phyloP scores from a whole-genome alignment of 1,284 basidiomycete species.

The Nidula niveotomentosa region DNA sequence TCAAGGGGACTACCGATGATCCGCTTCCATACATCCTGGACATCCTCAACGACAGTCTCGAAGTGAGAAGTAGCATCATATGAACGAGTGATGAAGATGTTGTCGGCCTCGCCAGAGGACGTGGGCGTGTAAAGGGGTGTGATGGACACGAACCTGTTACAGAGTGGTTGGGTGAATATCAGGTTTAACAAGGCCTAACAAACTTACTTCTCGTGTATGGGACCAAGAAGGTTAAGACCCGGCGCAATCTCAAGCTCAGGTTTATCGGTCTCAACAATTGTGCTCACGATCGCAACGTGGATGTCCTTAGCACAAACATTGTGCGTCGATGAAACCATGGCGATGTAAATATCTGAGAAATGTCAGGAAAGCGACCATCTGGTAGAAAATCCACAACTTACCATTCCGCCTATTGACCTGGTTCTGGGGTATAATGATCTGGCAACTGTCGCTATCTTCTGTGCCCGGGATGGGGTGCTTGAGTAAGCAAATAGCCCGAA shows the following conservation, averaged over 20 bases:
- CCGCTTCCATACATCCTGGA: slow-evolving; percentile 91
- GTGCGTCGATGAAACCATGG: slow-evolving; percentile 95
- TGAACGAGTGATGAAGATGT: slow-evolving; percentile 96
- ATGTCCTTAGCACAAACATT: slow-evolving; percentile 96
- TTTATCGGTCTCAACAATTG: slow-evolving; percentile 93
- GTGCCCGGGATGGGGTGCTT: slow-evolving; percentile 99
- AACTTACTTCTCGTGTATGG: slow-evolving; percentile 92
- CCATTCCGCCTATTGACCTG: slow-evolving; percentile 95
- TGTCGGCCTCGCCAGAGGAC: slow-evolving; percentile 76
- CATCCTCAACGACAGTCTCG: slow-evolving; percentile 96
- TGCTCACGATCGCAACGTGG: slow-evolving; percentile 97
- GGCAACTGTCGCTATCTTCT: slow-evolving; percentile 91
- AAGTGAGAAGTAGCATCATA: slow-evolving; percentile 99
- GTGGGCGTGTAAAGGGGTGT: slow-evolving; percentile 91
- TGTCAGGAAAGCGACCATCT: slow-evolving; percentile 7
- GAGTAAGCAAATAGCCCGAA: slow-evolving; percentile 96
- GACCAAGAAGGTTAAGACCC: slow-evolving; percentile 90
- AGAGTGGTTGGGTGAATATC: slow-evolving; percentile 7
- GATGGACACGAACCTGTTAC: slow-evolving; percentile 87
- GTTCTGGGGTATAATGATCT: slow-evolving; percentile 99
- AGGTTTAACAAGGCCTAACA: slow-evolving; percentile 4
- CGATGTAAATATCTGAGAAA: slow-evolving; percentile 93
- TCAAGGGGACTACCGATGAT: slow-evolving; percentile 75
- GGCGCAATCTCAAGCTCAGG: slow-evolving; percentile 94
- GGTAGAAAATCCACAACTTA: slow-evolving; percentile 34